Percentiles rank a stretch among this genome's conserved stretches.
Evolutionary conservation across 2,329 filamentous ascomycete species (phyloP).

Genomic region (Stemphylium vesicarium): DNA sequence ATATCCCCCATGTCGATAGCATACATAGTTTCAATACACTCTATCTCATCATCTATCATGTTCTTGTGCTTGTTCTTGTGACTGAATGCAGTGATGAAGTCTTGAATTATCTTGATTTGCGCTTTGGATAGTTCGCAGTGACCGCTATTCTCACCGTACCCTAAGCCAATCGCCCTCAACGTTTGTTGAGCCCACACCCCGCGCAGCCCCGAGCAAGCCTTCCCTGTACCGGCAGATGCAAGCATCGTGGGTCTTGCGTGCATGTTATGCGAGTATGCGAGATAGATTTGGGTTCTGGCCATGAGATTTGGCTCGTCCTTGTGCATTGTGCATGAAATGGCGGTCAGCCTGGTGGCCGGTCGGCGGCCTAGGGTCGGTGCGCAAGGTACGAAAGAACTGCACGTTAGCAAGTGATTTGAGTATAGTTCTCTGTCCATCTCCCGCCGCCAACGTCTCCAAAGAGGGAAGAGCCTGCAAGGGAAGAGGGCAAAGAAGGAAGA

Average conservation of each 20-base stretch:
- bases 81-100: not conserved
- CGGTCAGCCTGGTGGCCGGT: conserved; percentile 15
- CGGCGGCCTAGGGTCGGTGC: too few species aligned
- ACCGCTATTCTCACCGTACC: conserved; percentile 24
- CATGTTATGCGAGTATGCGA: conserved; percentile 1
- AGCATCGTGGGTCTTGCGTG: conserved; percentile 8
- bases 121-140: conserved; percentile 7
- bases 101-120: not conserved
- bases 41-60: not conserved
- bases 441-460: too few species aligned
- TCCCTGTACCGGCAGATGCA: conserved; percentile 13
- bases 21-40: conserved; percentile 9
- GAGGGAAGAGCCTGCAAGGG: too few species aligned
- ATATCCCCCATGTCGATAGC: not conserved
- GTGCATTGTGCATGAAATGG: conserved; percentile 24
- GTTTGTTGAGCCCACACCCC: not conserved
- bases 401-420: not conserved
- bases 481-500: too few species aligned
- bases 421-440: too few species aligned
- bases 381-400: not conserved
- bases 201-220: conserved; percentile 4
- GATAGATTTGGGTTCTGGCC: too few species aligned
- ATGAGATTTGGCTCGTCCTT: not conserved
- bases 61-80: not conserved
- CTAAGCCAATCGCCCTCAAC: conserved; percentile 5